Evolutionary conservation across 2,329 filamentous ascomycete species (phyloP), one percentile per base, ranked within the genome.

Genomic region (Fusarium pseudoanthophilum): DNA sequence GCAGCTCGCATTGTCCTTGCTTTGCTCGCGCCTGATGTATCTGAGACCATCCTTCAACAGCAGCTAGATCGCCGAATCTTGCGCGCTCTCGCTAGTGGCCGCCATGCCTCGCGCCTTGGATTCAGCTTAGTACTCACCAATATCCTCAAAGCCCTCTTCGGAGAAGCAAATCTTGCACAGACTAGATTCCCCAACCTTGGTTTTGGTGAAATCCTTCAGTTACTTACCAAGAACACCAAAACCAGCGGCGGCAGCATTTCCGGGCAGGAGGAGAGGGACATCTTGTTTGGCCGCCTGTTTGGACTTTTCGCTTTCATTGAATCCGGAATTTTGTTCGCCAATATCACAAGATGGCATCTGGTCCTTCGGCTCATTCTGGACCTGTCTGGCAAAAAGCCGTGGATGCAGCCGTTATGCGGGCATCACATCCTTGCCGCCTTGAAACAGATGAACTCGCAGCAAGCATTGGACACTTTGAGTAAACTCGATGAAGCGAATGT

Each of bases 81-180:
- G 80, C 91, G 93, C 61, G 96, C 96, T 45, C 90, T 98, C 24
- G 95, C 95, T 69, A 98, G 95, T 80, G 92, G 94, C 61, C 91
- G 94, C 64, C 97, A 97, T 84, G 94, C 93, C 18, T 94, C 95
- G 24, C 89, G 96, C 32, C 85, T 96, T 57, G 96, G 96, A 7
- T 98, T 97, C 81, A 97, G 94, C 60, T 87, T 98, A 62, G 95
- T 95, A 0, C 84, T 98, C 74, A 92, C 95, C 0, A 95, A 98
- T 82, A 84, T 97, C 14, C 80, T 97, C 49, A 87, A 89, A 9
- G 90, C 95, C 78, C 83, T 95, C 10, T 93, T 92, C 77, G 89
- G 89, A 4, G 75, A 84, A 20, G 82, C 85, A 45, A 78, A 84
- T 11, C 79, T 87, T 21, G 81, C 83, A 15, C 77, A 82, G 36